Evolutionary conservation across 2,329 filamentous ascomycete species (phyloP), one percentile per base, ranked within the genome.

Genomic region (Verruconis gallopava): DNA sequence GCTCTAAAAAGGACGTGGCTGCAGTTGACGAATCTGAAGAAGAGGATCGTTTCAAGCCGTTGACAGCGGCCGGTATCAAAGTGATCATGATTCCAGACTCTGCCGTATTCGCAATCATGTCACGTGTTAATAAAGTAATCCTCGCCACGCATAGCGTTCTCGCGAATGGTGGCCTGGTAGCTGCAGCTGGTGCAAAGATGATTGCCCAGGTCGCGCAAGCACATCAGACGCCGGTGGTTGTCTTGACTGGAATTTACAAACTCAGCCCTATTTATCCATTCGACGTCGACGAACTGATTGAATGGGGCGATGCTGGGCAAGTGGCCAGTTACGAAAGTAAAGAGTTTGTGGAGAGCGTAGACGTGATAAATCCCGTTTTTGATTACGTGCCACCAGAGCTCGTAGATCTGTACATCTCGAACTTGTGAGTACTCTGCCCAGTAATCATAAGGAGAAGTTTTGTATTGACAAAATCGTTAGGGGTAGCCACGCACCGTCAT

Each of bases 71-170:
- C 25, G 88, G 88, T 19, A 82, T 93, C 43, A 81, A 77, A 1
- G 81, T 93, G 33, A 82, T 95, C 51, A 73, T 84, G 46, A 79
- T 96, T 43, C 78, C 85, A 34, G 88, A 93, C 60, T 81, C 79
- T 5, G 83, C 85, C 6, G 73, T 93, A 42, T 93, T 88, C 65
- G 86, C 88, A 1, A 83, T 96, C 53, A 96, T 98, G 84, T 83
- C 88, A 5, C 78, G 82, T 46, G 85, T 95, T 52, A 93, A 89
- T 69, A 95, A 95, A 65, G 89, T 98, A 47, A 83, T 98, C 38
- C 69, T 98, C 4, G 81, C 83, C 11, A 89, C 89, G 4, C 81
- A 88, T 54, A 81, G 83, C 3, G 84, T 98, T 20, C 77, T 93
- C 36, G 84, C 85, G 38, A 91, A 93, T 53, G 91, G 91, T 40